phyloP scores from a whole-genome alignment of 2,329 filamentous ascomycete species.

The Colletotrichum acutatum region DNA sequence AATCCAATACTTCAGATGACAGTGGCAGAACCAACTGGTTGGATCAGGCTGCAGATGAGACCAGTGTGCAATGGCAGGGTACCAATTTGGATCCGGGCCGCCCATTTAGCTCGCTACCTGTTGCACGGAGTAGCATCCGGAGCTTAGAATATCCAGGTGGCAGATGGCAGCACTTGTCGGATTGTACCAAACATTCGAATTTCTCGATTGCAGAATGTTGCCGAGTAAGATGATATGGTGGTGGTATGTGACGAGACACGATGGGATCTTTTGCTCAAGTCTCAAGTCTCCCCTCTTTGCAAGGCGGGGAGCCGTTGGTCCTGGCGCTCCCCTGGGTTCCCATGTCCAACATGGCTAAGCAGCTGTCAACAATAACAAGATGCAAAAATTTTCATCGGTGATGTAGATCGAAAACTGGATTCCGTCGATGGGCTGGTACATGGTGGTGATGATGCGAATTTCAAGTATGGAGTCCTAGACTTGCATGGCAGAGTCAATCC shows the following conservation, averaged over 20 bases:
- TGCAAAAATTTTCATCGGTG: conserved; percentile 11
- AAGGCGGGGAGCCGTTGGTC: not conserved
- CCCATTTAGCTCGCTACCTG: not conserved
- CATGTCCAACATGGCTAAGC: not conserved
- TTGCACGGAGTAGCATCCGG: not conserved
- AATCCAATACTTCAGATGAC: conserved; percentile 22
- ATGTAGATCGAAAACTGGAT: not conserved
- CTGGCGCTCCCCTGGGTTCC: not conserved
- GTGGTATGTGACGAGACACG: not conserved
- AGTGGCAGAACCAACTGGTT: conserved; percentile 16
- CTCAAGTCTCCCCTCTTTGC: not conserved
- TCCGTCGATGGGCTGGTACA: not conserved
- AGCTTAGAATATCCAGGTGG: not conserved
- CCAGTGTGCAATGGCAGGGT: not conserved
- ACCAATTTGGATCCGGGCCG: not conserved
- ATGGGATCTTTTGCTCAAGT: not conserved
- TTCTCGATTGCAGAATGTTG: not conserved
- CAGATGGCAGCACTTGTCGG: not conserved
- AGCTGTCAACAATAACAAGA: not conserved
- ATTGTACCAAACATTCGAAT: not conserved
- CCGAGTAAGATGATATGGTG: not conserved
- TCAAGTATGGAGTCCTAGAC: not conserved
- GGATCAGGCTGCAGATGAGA: conserved; percentile 28
- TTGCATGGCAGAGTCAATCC: conserved; percentile 13
- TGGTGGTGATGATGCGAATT: not conserved